A percentile compares a stretch with the other conserved stretches of the same genome.
phyloP scores from a whole-genome alignment of 1,284 basidiomycete species.

The Phlebopus sp. region DNA sequence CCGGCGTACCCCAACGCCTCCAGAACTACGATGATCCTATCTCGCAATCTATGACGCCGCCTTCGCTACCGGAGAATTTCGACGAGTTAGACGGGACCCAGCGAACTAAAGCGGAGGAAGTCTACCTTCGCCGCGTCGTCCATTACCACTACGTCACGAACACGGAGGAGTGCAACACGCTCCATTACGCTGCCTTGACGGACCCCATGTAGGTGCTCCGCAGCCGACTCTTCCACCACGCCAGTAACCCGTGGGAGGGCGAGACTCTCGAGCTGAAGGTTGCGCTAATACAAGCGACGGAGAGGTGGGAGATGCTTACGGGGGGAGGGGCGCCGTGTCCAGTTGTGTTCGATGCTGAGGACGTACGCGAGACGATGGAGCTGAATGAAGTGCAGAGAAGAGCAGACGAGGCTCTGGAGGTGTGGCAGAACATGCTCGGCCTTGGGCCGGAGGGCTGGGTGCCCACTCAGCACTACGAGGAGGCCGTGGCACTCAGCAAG shows the following conservation, averaged over 20 bases:
- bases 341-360: constrained; percentile 41
- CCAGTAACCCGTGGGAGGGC: constrained; percentile 40
- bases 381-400: too few relatives aligned
- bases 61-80: constrained; percentile 39
- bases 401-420: constrained; percentile 17
- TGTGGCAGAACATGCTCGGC: constrained; percentile 27
- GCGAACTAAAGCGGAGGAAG: constrained; percentile 27
- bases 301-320: constrained; percentile 38
- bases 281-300: constrained; percentile 39
- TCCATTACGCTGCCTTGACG: constrained; percentile 36
- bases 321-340: constrained; percentile 41
- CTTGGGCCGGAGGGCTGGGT: constrained; percentile 43
- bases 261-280: constrained; percentile 42
- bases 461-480: constrained; percentile 37
- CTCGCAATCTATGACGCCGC: constrained; percentile 36
- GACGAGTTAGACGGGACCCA: constrained; percentile 32
- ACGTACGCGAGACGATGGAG: constrained; percentile 29
- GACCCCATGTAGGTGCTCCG: constrained; percentile 33
- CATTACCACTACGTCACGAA: constrained; percentile 44
- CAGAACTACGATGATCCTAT: constrained; percentile 44
- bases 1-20: constrained; percentile 40
- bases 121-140: constrained; percentile 39
- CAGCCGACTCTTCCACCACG: constrained; percentile 40
- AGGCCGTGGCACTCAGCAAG: constrained; percentile 33
- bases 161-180: constrained; percentile 42